Conservation (phyloP, 805 yeast species). For the Monosporozyma unispora region DNA sequence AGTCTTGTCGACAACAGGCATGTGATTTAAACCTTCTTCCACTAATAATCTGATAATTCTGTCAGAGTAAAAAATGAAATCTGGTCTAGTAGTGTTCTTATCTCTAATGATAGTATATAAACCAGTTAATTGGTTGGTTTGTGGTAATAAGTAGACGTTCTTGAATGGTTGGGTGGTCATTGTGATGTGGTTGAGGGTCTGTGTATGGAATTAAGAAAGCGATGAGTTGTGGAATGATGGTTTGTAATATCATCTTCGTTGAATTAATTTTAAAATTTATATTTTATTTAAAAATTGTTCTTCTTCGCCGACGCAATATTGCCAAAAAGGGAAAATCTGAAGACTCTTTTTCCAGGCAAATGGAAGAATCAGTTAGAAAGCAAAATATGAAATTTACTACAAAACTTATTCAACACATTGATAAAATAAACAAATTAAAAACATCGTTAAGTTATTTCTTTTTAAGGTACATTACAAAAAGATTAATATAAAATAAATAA, state of each 20-base stretch:
- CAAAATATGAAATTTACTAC: too few species aligned
- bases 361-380: too few species aligned
- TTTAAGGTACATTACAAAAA: too few species aligned
- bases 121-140: constrained; percentile 83
- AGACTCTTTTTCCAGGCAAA: too few species aligned
- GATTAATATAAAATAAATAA: too few species aligned
- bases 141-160: constrained; percentile 64
- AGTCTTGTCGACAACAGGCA: constrained; percentile 65
- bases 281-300: neutral
- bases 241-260: neutral
- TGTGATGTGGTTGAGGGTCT: neutral
- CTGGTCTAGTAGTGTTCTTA: constrained; percentile 70
- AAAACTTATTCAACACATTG: too few species aligned
- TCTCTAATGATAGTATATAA: constrained; percentile 87
- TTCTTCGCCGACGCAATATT: neutral
- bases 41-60: constrained; percentile 88
- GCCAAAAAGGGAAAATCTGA: too few species aligned
- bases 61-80: constrained; percentile 91
- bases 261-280: neutral
- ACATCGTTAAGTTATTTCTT: too few species aligned
- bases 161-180: constrained; percentile 30
- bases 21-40: constrained; percentile 91
- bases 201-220: neutral
- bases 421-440: too few species aligned
- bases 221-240: neutral